Evolutionary conservation across 176 grass and related monocot species (phyloP).

Genomic region (Juncus inflexus): DNA sequence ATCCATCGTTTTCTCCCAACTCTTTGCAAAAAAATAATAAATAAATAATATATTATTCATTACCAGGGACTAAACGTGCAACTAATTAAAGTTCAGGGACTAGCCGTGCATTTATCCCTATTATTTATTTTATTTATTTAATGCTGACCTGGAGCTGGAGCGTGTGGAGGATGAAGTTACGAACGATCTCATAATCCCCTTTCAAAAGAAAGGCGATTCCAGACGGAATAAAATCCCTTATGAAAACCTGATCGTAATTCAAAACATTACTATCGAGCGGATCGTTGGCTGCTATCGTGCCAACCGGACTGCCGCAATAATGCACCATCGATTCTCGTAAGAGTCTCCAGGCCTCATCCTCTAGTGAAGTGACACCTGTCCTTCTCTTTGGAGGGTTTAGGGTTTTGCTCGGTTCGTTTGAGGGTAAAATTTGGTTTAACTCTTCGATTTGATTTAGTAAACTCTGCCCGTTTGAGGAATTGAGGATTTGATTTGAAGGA

Average conservation of each 20-base stretch:
- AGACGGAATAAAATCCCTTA: conserved; percentile 85
- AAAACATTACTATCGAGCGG: conserved; percentile 62
- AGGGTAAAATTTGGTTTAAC: background rate
- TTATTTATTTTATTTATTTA: conserved; percentile 12
- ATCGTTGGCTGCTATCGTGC: conserved; percentile 84
- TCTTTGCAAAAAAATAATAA: conserved; percentile 36
- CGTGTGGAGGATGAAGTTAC: conserved; percentile 83
- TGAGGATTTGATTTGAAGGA: conserved; percentile 35
- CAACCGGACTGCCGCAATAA: conserved; percentile 74
- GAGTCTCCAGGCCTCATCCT: conserved; percentile 74
- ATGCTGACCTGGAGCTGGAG: conserved; percentile 79
- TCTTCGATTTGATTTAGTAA: conserved; percentile 30
- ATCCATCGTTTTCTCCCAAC: conserved; percentile 98
- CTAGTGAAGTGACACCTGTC: conserved; percentile 35
- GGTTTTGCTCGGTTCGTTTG: conserved; percentile 16
- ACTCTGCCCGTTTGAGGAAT: conserved; percentile 30
- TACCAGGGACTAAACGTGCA: background rate
- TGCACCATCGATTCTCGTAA: conserved; percentile 67
- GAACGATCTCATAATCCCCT: conserved; percentile 83
- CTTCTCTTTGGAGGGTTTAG: conserved; percentile 20
- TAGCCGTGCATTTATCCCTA: background rate
- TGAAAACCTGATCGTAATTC: conserved; percentile 92
- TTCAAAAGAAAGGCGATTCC: conserved; percentile 84
- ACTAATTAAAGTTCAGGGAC: conserved; percentile 1
- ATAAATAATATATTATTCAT: conserved; percentile 5